Evolutionary conservation across 305 asterid genomes (phyloP).

Genomic region (Fraxinus greggii): DNA sequence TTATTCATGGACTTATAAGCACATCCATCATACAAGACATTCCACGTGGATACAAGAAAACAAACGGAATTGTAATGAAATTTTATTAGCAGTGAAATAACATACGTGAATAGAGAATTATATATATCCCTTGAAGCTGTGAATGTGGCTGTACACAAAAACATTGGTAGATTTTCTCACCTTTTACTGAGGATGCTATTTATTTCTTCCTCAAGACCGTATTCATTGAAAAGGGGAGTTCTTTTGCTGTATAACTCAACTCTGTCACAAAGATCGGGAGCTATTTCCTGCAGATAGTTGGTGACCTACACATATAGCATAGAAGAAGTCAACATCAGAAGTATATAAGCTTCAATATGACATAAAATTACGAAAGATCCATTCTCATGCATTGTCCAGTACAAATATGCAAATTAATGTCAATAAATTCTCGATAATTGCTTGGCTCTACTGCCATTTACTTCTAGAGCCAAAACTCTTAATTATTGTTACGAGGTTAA

Average conservation of each 20-base stretch:
- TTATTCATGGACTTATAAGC: slow-evolving; percentile 1
- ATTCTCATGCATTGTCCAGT: slow-evolving; percentile 2
- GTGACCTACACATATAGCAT: slow-evolving; percentile 62
- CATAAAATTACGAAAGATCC: slow-evolving; percentile 17
- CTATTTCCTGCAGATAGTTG: slow-evolving; percentile 93
- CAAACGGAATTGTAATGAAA: background rate
- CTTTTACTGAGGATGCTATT: slow-evolving; percentile 82
- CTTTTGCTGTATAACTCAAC: slow-evolving; percentile 73
- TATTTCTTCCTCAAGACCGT: slow-evolving; percentile 83
- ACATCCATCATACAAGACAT: slow-evolving; percentile 17
- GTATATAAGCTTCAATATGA: slow-evolving; percentile 7
- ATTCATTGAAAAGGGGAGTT: slow-evolving; percentile 86
- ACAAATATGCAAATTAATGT: background rate
- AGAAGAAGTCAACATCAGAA: slow-evolving; percentile 31
- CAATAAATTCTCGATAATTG: background rate
- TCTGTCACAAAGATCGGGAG: slow-evolving; percentile 89
- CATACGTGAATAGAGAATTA: background rate
- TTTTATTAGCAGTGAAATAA: background rate
- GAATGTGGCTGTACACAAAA: slow-evolving; percentile 1
- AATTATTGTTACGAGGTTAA: background rate
- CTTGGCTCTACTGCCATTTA: background rate
- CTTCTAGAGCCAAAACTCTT: background rate
- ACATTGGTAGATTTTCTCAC: slow-evolving; percentile 37
- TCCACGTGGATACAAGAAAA: background rate
- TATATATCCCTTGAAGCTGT: background rate